Base-by-base conservation (phyloP, 306 rosid species). In the Amphicarpaea edgeworthii region DNA sequence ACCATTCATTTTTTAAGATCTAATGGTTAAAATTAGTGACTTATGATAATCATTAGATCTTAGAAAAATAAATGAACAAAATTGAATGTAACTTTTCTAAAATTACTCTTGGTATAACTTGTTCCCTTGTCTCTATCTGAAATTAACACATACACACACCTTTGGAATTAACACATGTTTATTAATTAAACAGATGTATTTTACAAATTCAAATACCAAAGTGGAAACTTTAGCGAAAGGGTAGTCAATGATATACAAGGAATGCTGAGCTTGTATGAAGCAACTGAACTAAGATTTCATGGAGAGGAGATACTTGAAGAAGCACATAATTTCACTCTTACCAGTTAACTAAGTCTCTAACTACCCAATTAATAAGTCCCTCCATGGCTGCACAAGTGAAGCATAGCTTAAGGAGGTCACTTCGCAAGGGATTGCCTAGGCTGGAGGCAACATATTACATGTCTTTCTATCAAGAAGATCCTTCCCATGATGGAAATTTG, bases 211-310 rank as follows among this genome's bases (percentile, higher is more conserved):
- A 19, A 20, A 12, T 51, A 64, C 6, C 16, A 19, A 40, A 40
- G 19, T 0, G 40, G 21, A 43, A 42, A 42, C 6, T 67, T 70
- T 11, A 32, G 3, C 0, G 32, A 17, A 55, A 8, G 51, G 0
- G 1, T 11, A 20, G 70, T 19, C 0, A 10, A 0, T 0, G 81
- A 82, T 59, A 60, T 59, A 8, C 16, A 72, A 5, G 88, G 86
- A 60, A 60, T 88, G 55, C 30, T 86, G 49, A 83, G 78, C 72
- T 67, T 88, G 19, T 84, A 86, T 15, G 90, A 88, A 80, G 88
- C 88, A 2, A 2, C 88, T 3, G 42, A 82, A 34, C 49, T 83
- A 0, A 81, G 83, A 20, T 6, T 65, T 8, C 81, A 68, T 7
- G 85, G 89, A 68, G 90, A 88, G 68, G 71, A 73, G 1, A 54